Percentiles rank a stretch among this genome's conserved stretches.
Conservation (phyloP, 2,329 filamentous ascomycete species). For the Thelonectria discophora region DNA sequence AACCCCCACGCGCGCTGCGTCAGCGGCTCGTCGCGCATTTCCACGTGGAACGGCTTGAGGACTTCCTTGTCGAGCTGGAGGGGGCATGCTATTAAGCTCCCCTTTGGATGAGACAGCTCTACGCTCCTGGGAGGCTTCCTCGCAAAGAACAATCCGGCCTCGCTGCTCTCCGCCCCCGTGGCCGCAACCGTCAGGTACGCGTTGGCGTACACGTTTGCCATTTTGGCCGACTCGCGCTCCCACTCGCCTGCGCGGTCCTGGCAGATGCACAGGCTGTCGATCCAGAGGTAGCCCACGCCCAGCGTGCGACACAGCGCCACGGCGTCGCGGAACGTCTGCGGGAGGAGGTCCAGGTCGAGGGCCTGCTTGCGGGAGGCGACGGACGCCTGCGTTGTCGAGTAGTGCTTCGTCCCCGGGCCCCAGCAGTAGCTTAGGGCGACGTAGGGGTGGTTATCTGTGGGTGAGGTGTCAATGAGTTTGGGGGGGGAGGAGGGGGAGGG, state of each 20-base stretch:
- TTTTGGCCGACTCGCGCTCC: slow-evolving; percentile 15
- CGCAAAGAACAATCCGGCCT: slow-evolving; percentile 8
- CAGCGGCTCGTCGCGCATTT: slow-evolving; percentile 16
- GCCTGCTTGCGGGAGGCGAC: not conserved
- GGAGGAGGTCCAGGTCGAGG: slow-evolving; percentile 9
- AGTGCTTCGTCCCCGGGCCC: slow-evolving; percentile 10
- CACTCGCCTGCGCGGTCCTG: slow-evolving; percentile 13
- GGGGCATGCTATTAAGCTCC: not conserved
- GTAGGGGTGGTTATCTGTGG: not conserved
- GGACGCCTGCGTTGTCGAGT: slow-evolving; percentile 9
- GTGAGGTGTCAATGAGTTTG: not conserved
- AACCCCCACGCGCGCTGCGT: slow-evolving; percentile 31
- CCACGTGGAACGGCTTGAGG: slow-evolving; percentile 10
- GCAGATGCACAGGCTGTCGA: slow-evolving; percentile 24
- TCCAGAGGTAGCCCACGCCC: slow-evolving; percentile 19
- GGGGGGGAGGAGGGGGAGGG: not conserved
- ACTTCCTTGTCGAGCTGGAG: slow-evolving; percentile 13
- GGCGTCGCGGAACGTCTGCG: slow-evolving; percentile 20
- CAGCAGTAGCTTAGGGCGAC: slow-evolving; percentile 27
- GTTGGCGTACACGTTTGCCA: slow-evolving; percentile 15
- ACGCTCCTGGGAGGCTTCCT: not conserved
- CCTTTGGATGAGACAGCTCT: not conserved
- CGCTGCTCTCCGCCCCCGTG: slow-evolving; percentile 1
- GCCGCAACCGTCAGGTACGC: slow-evolving; percentile 14
- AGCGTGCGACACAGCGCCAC: slow-evolving; percentile 8